Percentiles rank a stretch among this genome's conserved stretches.
Conservation (phyloP, 2,329 filamentous ascomycete species). For the Calonectria naviculata region DNA sequence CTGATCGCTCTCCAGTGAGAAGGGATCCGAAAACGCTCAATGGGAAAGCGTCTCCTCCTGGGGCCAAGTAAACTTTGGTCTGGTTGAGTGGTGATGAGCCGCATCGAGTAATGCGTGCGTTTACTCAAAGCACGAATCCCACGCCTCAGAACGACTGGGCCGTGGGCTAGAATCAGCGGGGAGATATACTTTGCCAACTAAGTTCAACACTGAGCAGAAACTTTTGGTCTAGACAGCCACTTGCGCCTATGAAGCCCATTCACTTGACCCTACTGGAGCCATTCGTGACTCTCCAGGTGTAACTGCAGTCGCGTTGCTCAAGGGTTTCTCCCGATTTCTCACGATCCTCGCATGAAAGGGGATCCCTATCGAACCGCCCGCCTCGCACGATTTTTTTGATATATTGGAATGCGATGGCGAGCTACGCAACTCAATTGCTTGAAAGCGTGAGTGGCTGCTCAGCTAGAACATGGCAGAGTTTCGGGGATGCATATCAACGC, state of each 20-base stretch:
- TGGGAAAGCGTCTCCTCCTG: too few species aligned
- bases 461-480: background rate
- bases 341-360: background rate
- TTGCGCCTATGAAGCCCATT: background rate
- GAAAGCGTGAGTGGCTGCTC: background rate
- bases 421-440: background rate
- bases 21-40: background rate
- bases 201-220: background rate
- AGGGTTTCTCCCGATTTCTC: too few species aligned
- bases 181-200: background rate
- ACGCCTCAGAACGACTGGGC: background rate
- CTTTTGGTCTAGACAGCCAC: background rate
- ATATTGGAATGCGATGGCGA: background rate
- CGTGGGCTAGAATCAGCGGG: background rate
- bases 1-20: background rate
- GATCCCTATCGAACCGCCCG: background rate
- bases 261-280: background rate
- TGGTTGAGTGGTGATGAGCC: background rate
- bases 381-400: background rate
- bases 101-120: background rate
- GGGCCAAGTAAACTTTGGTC: background rate
- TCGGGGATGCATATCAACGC: background rate
- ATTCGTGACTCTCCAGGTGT: background rate
- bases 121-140: background rate
- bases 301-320: too few species aligned